phyloP scores from a whole-genome alignment of 805 yeast species.

The Nakazawaea ambrosiae region DNA sequence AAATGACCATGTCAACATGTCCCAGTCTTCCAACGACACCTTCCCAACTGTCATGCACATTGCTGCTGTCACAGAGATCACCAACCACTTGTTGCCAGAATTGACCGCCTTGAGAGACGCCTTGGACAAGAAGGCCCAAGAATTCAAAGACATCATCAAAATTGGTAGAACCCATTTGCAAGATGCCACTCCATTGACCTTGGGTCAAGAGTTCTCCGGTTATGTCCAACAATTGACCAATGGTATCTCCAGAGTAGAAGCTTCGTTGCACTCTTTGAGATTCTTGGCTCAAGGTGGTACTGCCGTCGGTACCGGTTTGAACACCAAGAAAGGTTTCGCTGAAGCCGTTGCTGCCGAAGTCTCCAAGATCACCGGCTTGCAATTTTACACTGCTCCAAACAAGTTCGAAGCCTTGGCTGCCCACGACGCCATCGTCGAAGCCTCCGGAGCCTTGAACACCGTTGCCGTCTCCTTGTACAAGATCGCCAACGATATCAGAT shows the following conservation, averaged over 20 bases:
- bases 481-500: constrained; percentile 97
- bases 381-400: constrained; percentile 93
- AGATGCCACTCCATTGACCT: constrained; percentile 96
- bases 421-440: constrained; percentile 97
- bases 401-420: constrained; percentile 99
- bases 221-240: constrained; percentile 89
- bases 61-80: constrained; percentile 91
- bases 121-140: constrained; percentile 70
- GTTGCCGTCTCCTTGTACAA: constrained; percentile 90
- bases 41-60: constrained; percentile 99
- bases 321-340: constrained; percentile 89
- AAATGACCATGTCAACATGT: constrained; percentile 97
- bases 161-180: constrained; percentile 99
- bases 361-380: constrained; percentile 77
- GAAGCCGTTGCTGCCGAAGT: constrained; percentile 82
- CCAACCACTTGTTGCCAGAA: constrained; percentile 70
- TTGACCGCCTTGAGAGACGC: constrained; percentile 71
- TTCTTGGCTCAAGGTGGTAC: constrained; percentile 98
- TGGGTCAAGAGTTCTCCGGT: constrained; percentile 97
- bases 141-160: constrained; percentile 85
- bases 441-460: constrained; percentile 94
- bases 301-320: constrained; percentile 98
- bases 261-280: constrained; percentile 65
- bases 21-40: constrained; percentile 98
- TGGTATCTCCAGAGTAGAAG: constrained; percentile 84